Base-by-base conservation (phyloP, 2,329 filamentous ascomycete genomes). In the Curvularia sp. region DNA sequence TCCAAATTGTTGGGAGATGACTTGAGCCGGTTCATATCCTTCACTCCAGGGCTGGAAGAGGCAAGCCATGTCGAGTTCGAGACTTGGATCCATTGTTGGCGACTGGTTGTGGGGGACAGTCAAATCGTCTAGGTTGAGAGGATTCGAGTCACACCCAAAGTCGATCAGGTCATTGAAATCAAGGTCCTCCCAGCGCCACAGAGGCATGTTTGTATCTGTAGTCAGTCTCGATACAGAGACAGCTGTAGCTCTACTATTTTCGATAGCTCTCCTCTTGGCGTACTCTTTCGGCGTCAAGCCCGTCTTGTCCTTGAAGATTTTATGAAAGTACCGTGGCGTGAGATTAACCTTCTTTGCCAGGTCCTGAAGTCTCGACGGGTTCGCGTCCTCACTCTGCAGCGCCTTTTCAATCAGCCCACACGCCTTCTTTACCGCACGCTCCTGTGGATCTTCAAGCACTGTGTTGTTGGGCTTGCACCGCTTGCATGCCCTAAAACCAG, bases 271-370 rank as follows among this genome's bases (percentile, higher is more conserved):
- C 30, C 54, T 52, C 36, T 71, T 69, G 23, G 70, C 71, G 63
- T 78, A 81, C 58, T 79, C 77, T 25, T 80, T 81, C 2, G 83
- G 83, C 47, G 85, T 86, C 41, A 82, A 56, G 7, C 84, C 84
- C 15, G 80, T 81, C 42, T 79, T 80, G 66, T 80, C 81, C 72
- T 85, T 87, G 67, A 87, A 87, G 4, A 84, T 79, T 23, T 84
- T 80, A 65, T 86, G 83, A 49, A 87, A 84, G 67, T 87, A 84
- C 73, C 84, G 82, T 51, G 84, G 83, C 9, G 84, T 85, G 36
- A 87, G 71, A 0, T 82, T 82, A 5, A 82, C 82, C 66, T 79
- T 78, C 42, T 70, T 77, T 7, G 85, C 85, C 68, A 87, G 75
- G 21, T 80, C 75, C 30, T 80, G 78, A 48, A 85, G 63, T 43